Percentiles rank a stretch among this genome's conserved stretches.
These are phyloP conservation scores for Massospora cicadina DNA, from an alignment of 371 early-diverging fungal species.

Conservation along the genomic window DNA sequence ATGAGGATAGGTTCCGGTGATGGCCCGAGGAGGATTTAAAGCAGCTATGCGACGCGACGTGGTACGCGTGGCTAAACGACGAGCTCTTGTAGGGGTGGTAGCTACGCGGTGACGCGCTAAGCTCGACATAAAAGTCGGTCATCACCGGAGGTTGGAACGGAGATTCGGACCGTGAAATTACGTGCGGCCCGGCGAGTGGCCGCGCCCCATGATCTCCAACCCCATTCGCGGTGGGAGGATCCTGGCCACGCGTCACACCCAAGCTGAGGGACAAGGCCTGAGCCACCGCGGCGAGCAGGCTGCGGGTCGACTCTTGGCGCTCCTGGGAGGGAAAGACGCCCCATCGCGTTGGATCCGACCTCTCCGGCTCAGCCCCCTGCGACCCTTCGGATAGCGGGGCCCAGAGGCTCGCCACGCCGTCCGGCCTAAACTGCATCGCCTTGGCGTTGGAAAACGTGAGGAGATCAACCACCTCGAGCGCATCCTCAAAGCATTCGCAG, in stretches of 20 bases:
- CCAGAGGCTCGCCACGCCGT: not conserved
- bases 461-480: constrained; percentile 5
- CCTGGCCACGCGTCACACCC: not conserved
- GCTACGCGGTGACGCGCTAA: too few relatives aligned
- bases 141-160: constrained; percentile 4
- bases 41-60: too few relatives aligned
- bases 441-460: not conserved
- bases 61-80: too few relatives aligned
- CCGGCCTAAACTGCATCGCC: not conserved
- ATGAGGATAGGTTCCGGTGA: too few relatives aligned
- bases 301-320: not conserved
- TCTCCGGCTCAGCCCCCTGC: not conserved
- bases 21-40: too few relatives aligned
- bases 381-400: too few relatives aligned
- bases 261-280: not conserved
- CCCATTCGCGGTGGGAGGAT: not conserved
- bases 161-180: not conserved
- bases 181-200: not conserved
- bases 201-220: not conserved
- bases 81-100: too few relatives aligned
- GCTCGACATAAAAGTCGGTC: constrained; percentile 6
- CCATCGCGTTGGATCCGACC: not conserved
- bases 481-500: not conserved
- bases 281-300: not conserved
- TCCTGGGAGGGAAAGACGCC: not conserved